Percentiles rank a stretch among this genome's conserved stretches.
Conservation (phyloP, 805 yeast genomes). For the Yamadazyma sp. region DNA sequence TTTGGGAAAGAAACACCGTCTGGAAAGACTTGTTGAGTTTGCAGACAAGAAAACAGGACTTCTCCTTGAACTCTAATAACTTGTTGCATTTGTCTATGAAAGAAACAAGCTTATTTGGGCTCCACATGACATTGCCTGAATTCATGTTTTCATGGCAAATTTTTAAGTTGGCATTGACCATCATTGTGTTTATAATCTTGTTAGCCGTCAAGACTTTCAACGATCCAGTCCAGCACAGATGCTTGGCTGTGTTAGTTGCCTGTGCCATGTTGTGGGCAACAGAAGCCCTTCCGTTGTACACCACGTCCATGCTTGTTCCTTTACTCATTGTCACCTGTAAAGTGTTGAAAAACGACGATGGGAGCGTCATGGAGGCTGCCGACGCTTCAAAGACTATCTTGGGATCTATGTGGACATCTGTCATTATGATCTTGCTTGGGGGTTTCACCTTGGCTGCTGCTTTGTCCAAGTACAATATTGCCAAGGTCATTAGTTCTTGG, state of each 20-base stretch:
- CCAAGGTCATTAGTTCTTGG: constrained; percentile 79
- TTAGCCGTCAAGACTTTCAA: constrained; percentile 59
- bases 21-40: constrained; percentile 96
- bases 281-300: constrained; percentile 50
- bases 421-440: constrained; percentile 83
- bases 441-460: constrained; percentile 97
- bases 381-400: constrained; percentile 79
- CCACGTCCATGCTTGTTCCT: constrained; percentile 51
- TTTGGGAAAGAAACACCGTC: constrained; percentile 96
- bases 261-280: constrained; percentile 52
- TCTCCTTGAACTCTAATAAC: constrained; percentile 20
- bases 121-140: constrained; percentile 40
- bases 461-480: constrained; percentile 84
- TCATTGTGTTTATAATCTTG: constrained; percentile 52
- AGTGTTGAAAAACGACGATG: constrained; percentile 47
- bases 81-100: constrained; percentile 22
- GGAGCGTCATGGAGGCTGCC: constrained; percentile 52
- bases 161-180: constrained; percentile 48
- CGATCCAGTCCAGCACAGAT: constrained; percentile 65
- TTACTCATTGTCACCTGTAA: constrained; percentile 46
- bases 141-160: constrained; percentile 48
- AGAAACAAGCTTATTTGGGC: constrained; percentile 19
- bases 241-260: constrained; percentile 65
- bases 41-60: constrained; percentile 31
- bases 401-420: constrained; percentile 92